A percentile compares a stretch with the other conserved stretches of the same genome.
Evolutionary conservation across 495 filamentous ascomycete genomes (phyloP).

Genomic region (Barbatosphaeria neglecta): DNA sequence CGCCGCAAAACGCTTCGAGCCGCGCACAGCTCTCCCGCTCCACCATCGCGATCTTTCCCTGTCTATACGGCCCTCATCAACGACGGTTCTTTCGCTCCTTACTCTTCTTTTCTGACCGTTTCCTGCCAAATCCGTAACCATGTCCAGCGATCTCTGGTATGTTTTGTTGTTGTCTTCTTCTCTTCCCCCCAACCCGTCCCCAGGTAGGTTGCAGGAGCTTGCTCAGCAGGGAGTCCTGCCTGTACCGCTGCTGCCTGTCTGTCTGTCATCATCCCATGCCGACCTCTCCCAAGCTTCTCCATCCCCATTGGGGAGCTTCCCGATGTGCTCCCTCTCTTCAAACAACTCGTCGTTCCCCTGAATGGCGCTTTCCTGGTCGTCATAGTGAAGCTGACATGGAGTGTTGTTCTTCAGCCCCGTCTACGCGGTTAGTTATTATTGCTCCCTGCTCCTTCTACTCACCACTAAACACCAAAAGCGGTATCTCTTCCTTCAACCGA

Average conservation of each 20-base stretch:
- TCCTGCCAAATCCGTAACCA: background rate
- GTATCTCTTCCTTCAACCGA: background rate
- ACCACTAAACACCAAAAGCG: no score
- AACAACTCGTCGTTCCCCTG: no score
- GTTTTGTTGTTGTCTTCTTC: background rate
- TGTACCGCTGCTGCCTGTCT: background rate
- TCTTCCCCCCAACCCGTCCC: background rate
- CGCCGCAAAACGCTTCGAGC: no score
- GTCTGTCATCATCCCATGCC: background rate
- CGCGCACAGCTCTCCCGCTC: no score
- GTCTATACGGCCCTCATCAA: background rate
- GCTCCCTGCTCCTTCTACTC: background rate
- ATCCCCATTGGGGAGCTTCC: no score
- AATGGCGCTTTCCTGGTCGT: background rate
- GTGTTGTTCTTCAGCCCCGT: slow-evolving; percentile 59
- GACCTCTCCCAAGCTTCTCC: no score
- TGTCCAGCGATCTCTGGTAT: background rate
- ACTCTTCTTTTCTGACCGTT: background rate
- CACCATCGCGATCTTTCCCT: slow-evolving; percentile 3
- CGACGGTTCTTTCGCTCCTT: background rate
- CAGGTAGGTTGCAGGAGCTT: background rate
- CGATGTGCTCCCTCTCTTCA: no score
- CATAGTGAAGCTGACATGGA: slow-evolving; percentile 9
- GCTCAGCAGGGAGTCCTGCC: background rate
- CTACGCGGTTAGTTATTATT: slow-evolving; percentile 81